Percentiles rank a stretch among this genome's conserved stretches.
Conservation (phyloP, 2,329 filamentous ascomycete genomes). For the Talaromyces rugulosus region DNA sequence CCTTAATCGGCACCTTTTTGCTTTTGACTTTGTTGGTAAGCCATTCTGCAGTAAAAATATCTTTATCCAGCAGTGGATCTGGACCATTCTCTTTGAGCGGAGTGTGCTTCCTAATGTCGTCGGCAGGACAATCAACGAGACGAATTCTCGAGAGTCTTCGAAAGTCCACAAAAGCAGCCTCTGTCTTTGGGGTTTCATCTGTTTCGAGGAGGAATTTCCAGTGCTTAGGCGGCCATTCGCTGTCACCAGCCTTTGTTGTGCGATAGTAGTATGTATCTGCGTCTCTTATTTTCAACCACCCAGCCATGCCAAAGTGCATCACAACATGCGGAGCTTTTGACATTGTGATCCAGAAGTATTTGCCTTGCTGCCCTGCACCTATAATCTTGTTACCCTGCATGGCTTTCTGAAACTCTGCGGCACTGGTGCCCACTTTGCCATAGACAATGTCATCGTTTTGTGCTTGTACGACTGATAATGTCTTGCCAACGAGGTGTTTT, state of each 20-base stretch:
- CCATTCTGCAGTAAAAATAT: constrained; percentile 72
- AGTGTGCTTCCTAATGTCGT: constrained; percentile 68
- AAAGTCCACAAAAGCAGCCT: constrained; percentile 77
- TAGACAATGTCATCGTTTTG: constrained; percentile 81
- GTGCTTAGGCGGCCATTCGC: constrained; percentile 81
- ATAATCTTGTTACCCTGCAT: constrained; percentile 69
- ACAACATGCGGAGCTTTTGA: constrained; percentile 74
- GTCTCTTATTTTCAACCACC: constrained; percentile 85
- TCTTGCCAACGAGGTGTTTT: constrained; percentile 79
- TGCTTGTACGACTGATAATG: constrained; percentile 64
- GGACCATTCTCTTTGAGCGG: constrained; percentile 90
- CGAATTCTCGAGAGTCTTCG: constrained; percentile 75
- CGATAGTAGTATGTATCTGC: constrained; percentile 78
- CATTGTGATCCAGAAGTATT: constrained; percentile 93
- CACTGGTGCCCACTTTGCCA: constrained; percentile 82
- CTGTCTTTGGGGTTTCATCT: constrained; percentile 56
- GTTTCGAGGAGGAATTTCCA: constrained; percentile 81
- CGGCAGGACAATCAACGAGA: constrained; percentile 73
- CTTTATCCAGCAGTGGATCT: constrained; percentile 80
- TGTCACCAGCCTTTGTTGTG: constrained; percentile 52
- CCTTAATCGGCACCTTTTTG: constrained; percentile 84
- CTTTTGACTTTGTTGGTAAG: constrained; percentile 64
- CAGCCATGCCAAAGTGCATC: constrained; percentile 75
- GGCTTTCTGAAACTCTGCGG: constrained; percentile 66
- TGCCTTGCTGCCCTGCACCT: constrained; percentile 79